Evolutionary conservation across 2,329 filamentous ascomycete species (phyloP).

Genomic region (Dendrostoma leiphaemia): DNA sequence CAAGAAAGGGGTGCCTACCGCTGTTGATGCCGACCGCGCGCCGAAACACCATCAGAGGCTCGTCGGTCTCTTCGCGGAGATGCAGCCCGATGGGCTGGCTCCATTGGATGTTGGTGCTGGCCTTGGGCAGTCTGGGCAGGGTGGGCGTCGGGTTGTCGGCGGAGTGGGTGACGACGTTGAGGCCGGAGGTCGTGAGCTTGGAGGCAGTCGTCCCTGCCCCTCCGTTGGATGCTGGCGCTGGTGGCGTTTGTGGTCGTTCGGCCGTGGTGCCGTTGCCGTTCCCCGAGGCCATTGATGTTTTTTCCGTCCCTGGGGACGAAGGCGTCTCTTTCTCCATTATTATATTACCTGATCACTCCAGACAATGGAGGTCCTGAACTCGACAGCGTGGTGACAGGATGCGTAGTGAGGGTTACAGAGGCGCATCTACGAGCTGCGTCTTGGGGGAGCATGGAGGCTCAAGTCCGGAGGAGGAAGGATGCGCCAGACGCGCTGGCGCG

Average conservation of each 20-base stretch:
- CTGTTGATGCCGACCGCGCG: slow-evolving; percentile 41
- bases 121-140: slow-evolving; percentile 21
- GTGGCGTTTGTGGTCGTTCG: neutral
- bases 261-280: neutral
- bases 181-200: slow-evolving; percentile 4
- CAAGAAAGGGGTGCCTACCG: no score
- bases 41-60: slow-evolving; percentile 40
- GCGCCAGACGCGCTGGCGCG: neutral
- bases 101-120: slow-evolving; percentile 33
- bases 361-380: no score
- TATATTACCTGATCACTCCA: neutral
- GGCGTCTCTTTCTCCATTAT: neutral
- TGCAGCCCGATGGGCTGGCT: slow-evolving; percentile 34
- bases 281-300: neutral
- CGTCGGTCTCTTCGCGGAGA: slow-evolving; percentile 33
- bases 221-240: neutral
- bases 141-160: neutral
- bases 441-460: neutral
- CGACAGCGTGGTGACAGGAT: neutral
- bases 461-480: neutral
- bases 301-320: neutral
- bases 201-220: neutral
- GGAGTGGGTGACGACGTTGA: neutral
- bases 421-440: neutral
- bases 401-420: neutral